Evolutionary conservation across 1,284 basidiomycete species (phyloP).

Genomic region (Hemileia vastatrix): DNA sequence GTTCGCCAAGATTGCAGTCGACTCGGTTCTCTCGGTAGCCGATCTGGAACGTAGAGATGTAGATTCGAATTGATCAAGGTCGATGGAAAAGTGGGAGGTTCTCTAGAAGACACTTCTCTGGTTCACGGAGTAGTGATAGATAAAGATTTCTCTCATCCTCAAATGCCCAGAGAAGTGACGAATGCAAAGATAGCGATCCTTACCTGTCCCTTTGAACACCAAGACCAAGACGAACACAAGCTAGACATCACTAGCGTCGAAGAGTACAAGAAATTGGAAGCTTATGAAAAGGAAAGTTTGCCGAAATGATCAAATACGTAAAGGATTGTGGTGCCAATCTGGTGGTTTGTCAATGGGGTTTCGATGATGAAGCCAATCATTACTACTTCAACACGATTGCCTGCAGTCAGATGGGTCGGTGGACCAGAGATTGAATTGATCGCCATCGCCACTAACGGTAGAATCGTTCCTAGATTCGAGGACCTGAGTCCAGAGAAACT

Average conservation of each 20-base stretch:
- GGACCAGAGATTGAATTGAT: constrained; percentile 5
- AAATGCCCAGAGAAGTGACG: constrained; percentile 41
- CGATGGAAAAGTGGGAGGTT: constrained; percentile 42
- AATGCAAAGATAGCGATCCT: constrained; percentile 43
- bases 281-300: constrained; percentile 42
- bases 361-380: constrained; percentile 3
- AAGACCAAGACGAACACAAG: constrained; percentile 44
- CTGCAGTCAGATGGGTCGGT: background rate
- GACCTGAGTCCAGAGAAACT: constrained; percentile 5
- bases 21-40: constrained; percentile 40
- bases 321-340: constrained; percentile 43
- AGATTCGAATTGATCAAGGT: constrained; percentile 45
- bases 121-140: constrained; percentile 42
- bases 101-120: constrained; percentile 38
- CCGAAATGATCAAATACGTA: constrained; percentile 42
- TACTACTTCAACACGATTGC: background rate
- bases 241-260: constrained; percentile 42
- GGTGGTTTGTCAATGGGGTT: constrained; percentile 33
- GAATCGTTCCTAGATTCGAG: constrained; percentile 2
- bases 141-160: constrained; percentile 44
- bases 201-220: constrained; percentile 42
- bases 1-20: constrained; percentile 42
- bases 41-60: constrained; percentile 40
- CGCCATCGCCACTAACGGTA: constrained; percentile 1
- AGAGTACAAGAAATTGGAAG: constrained; percentile 42